A percentile compares a stretch with the other conserved stretches of the same genome.
phyloP scores from a whole-genome alignment of 495 filamentous ascomycete species.

The Talaromyces trachyspermus region DNA sequence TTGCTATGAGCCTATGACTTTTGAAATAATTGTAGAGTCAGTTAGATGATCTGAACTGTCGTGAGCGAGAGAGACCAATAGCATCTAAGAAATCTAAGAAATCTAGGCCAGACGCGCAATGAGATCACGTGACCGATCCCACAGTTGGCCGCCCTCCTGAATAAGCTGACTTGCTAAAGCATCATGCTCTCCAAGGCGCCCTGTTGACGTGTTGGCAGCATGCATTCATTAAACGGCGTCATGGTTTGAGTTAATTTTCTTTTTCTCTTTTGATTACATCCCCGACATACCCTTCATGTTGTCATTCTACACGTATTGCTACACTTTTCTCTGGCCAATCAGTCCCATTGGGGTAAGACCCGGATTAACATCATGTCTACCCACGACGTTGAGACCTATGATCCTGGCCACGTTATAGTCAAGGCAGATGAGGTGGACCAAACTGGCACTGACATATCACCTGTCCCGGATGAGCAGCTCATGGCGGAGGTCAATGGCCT shows the following conservation, averaged over 20 bases:
- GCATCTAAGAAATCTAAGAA: too few relatives aligned
- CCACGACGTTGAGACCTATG: constrained; percentile 2
- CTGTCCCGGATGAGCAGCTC: constrained; percentile 41
- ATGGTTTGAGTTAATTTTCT: constrained; percentile 2
- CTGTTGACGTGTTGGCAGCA: too few relatives aligned
- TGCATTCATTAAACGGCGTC: constrained; percentile 4
- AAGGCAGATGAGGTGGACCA: constrained; percentile 51
- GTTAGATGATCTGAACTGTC: too few relatives aligned
- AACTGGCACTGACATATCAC: constrained; percentile 45
- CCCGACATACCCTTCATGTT: constrained; percentile 11
- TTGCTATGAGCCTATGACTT: too few relatives aligned
- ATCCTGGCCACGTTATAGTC: constrained; percentile 36
- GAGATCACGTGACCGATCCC: constrained; percentile 2
- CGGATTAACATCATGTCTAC: constrained; percentile 1
- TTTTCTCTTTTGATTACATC: too few relatives aligned
- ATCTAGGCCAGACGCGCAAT: neutral
- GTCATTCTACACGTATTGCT: neutral
- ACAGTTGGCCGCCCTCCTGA: neutral
- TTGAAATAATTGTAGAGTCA: too few relatives aligned
- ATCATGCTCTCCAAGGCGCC: too few relatives aligned
- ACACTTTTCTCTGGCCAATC: neutral
- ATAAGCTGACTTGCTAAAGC: neutral
- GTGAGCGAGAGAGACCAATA: too few relatives aligned
- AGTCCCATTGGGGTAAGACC: neutral
- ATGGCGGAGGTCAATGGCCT: constrained; percentile 43